Percentiles rank a stretch among this genome's conserved stretches.
phyloP scores from a whole-genome alignment of 345 rosid genomes.

The Garcia nutans region DNA sequence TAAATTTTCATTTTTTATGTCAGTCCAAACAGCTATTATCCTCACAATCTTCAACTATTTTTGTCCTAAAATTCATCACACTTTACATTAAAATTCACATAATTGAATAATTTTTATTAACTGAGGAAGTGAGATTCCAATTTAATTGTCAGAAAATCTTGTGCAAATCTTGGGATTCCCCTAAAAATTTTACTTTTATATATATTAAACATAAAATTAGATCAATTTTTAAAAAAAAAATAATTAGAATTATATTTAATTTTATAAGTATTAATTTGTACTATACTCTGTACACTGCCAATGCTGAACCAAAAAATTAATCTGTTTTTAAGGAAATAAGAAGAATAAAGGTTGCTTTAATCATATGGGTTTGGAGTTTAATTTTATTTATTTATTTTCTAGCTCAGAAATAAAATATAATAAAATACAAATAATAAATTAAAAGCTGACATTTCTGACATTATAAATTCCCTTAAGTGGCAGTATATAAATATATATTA shows the following conservation, averaged over 20 bases:
- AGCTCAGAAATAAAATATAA: slow-evolving; percentile 25
- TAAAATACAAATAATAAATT: slow-evolving; percentile 1
- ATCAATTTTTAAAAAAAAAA: background rate
- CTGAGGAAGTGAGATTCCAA: slow-evolving; percentile 21
- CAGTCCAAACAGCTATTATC: slow-evolving; percentile 25
- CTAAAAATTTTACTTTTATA: slow-evolving; percentile 12
- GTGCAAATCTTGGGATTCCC: slow-evolving; percentile 40
- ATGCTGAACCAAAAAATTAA: slow-evolving; percentile 2
- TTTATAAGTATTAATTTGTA: no score
- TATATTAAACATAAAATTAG: background rate
- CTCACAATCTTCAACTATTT: background rate
- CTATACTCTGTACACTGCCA: slow-evolving; percentile 12
- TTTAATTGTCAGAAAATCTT: slow-evolving; percentile 39
- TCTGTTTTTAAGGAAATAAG: background rate
- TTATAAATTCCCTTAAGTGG: slow-evolving; percentile 27
- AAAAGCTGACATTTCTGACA: slow-evolving; percentile 25
- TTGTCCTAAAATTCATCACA: background rate
- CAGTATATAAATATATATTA: background rate
- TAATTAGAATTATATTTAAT: no score
- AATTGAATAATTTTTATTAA: background rate
- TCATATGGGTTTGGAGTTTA: slow-evolving; percentile 23
- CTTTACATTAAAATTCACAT: background rate
- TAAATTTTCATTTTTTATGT: slow-evolving; percentile 20
- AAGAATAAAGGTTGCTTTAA: slow-evolving; percentile 16
- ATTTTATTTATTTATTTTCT: slow-evolving; percentile 8